These are phyloP conservation scores for Trichosporon faecale DNA, from an alignment of 1,284 basidiomycete species.

Conservation along the genomic window DNA sequence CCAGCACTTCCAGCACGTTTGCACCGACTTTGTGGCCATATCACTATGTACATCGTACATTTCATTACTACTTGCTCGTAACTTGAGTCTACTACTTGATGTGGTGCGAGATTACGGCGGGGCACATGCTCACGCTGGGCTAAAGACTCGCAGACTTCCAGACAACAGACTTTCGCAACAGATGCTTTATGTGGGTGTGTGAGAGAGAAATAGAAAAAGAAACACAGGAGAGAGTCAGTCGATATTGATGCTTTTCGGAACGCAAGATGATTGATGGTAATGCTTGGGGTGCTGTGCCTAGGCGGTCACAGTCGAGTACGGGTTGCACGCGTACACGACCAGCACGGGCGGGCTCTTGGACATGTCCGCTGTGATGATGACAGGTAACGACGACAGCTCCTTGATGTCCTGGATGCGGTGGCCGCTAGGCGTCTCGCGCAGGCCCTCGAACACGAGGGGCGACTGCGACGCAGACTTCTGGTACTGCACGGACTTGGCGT, in stretches of 20 bases:
- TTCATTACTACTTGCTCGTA: conserved; percentile 12
- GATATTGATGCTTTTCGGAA: background rate
- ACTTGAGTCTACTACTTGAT: conserved; percentile 10
- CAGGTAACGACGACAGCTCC: conserved; percentile 84
- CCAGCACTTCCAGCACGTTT: too few species aligned
- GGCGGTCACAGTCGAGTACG: background rate
- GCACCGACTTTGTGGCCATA: background rate
- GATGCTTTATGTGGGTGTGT: conserved; percentile 5
- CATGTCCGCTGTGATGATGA: conserved; percentile 87
- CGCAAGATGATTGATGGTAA: conserved; percentile 12
- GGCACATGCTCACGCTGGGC: background rate
- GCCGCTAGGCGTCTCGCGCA: conserved; percentile 64
- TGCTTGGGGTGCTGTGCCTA: background rate
- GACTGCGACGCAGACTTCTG: conserved; percentile 66
- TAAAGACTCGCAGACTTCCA: conserved; percentile 2
- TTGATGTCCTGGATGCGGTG: conserved; percentile 90
- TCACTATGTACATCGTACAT: conserved; percentile 12
- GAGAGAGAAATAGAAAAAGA: background rate
- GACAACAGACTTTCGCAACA: conserved; percentile 8
- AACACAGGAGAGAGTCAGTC: background rate
- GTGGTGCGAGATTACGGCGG: background rate
- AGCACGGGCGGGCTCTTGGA: conserved; percentile 92
- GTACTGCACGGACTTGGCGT: conserved; percentile 67
- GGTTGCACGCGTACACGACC: conserved; percentile 56
- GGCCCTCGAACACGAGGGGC: conserved; percentile 72